phyloP scores from a whole-genome alignment of 352 stramenopile genomes.

The Phytophthora multivora region DNA sequence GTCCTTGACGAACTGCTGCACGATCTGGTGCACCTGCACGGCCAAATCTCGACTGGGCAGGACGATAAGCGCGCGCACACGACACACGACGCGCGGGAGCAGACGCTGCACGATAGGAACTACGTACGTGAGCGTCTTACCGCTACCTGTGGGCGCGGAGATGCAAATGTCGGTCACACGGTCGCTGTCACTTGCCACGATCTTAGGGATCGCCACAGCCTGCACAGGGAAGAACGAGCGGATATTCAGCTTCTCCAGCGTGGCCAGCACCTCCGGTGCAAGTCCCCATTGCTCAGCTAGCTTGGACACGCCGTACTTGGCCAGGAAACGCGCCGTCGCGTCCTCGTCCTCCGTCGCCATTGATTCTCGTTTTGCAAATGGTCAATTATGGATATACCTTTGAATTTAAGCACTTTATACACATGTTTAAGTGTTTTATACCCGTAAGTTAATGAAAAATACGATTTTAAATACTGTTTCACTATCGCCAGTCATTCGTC shows the following conservation, averaged over 20 bases:
- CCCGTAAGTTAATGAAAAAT: background rate
- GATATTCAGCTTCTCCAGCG: constrained; percentile 58
- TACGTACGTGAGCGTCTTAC: constrained; percentile 98
- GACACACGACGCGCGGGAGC: constrained; percentile 71
- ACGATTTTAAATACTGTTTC: background rate
- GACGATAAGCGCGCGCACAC: constrained; percentile 95
- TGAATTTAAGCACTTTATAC: background rate
- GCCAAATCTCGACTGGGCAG: constrained; percentile 97
- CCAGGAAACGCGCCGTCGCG: constrained; percentile 49
- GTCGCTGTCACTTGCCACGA: constrained; percentile 86
- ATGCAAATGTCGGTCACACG: constrained; percentile 95
- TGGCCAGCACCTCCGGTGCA: constrained; percentile 43
- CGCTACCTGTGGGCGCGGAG: constrained; percentile 95
- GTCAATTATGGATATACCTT: background rate
- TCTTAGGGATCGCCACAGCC: constrained; percentile 91
- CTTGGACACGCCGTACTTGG: constrained; percentile 72
- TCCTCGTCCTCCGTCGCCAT: constrained; percentile 33
- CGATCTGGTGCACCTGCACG: constrained; percentile 87
- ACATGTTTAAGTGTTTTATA: background rate
- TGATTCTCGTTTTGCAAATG: constrained; percentile 6
- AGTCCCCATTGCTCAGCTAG: constrained; percentile 60
- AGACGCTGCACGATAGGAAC: constrained; percentile 95
- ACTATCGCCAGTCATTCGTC: constrained; percentile 7
- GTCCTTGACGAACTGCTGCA: constrained; percentile 59
- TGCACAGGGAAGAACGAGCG: constrained; percentile 96